These are phyloP conservation scores for Globisporangium carolinianum DNA, from an alignment of 352 stramenopile genomes.

Conservation along the genomic window DNA sequence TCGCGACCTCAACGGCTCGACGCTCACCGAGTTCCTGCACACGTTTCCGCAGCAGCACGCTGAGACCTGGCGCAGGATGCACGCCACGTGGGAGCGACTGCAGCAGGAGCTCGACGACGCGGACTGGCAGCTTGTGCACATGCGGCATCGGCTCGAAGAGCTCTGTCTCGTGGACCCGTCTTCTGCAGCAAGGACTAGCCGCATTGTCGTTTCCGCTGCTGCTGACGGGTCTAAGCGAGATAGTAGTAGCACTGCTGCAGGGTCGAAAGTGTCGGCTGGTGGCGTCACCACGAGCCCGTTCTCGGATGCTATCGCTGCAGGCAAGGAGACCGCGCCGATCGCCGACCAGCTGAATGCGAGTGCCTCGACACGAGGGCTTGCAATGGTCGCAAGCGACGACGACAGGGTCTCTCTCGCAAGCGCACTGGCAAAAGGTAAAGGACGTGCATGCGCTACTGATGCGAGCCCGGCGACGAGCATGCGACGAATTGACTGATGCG, in stretches of 20 bases:
- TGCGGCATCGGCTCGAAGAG: conserved; percentile 48
- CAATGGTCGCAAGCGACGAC: background rate
- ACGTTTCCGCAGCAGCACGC: conserved; percentile 21
- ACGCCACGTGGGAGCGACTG: conserved; percentile 38
- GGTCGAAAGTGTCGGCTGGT: background rate
- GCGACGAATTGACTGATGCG: too few species aligned
- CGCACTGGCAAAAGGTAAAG: conserved; percentile 12
- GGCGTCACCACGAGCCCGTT: conserved; percentile 35
- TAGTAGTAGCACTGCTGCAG: background rate
- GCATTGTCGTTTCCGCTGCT: background rate
- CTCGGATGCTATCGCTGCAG: conserved; percentile 59
- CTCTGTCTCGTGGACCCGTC: conserved; percentile 26
- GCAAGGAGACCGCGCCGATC: conserved; percentile 43
- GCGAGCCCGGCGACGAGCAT: too few species aligned
- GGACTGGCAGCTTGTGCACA: conserved; percentile 64
- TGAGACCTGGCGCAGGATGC: conserved; percentile 33
- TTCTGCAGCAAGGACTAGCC: background rate
- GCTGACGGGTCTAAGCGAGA: background rate
- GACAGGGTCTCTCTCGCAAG: conserved; percentile 2
- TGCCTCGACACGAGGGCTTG: conserved; percentile 17
- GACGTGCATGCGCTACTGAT: too few species aligned
- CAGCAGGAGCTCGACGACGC: conserved; percentile 35
- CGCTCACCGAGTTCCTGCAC: conserved; percentile 19
- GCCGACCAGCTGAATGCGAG: conserved; percentile 42
- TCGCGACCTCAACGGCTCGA: conserved; percentile 3